Evolutionary conservation across 2,329 filamentous ascomycete species (phyloP), one percentile per base, ranked within the genome.

Genomic region (Diaporthe vexans): DNA sequence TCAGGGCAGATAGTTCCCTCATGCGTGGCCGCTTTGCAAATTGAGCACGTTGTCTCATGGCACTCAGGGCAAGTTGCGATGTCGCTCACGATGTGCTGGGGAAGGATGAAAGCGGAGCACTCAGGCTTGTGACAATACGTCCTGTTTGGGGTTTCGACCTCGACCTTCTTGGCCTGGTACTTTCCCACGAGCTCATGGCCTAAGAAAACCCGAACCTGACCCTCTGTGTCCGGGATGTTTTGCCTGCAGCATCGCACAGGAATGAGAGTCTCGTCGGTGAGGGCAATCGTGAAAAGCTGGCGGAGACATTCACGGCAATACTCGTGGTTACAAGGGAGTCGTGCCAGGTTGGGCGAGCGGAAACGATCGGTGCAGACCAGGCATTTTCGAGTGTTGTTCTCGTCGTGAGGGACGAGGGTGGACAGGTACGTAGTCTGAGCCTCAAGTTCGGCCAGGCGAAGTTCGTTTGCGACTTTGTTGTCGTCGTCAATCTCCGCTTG

Each of bases 11-110:
- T 85, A 0, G 10, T 9, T 0, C 83, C 85, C 0, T 51, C 21
- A 73, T 92, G 90, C 0, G 79, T 76, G 1, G 73, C 71, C 0
- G 74, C 78, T 77, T 91, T 91, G 83, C 90, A 92, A 0, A 80
- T 79, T 0, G 76, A 79, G 76, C 90, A 92, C 0, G 90, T 92
- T 0, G 63, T 77, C 0, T 54, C 73, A 0, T 51, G 0, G 74
- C 90, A 92, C 0, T 76, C 26, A 0, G 76, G 71, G 57, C 90
- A 92, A 0, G 73, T 81, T 0, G 82, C 89, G 0, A 83, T 54
- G 0, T 84, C 80, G 3, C 35, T 74, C 0, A 74, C 3, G 48
- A 87, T 84, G 6, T 76, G 76, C 1, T 74, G 37, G 0, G 78
- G 74, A 0, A 80, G 81, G 4, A 91, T 85, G 77, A 91, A 91